Percentiles rank a stretch among this genome's conserved stretches.
These are phyloP conservation scores for Mycogone perniciosa DNA, from an alignment of 2,329 filamentous ascomycete genomes.

Conservation along the genomic window DNA sequence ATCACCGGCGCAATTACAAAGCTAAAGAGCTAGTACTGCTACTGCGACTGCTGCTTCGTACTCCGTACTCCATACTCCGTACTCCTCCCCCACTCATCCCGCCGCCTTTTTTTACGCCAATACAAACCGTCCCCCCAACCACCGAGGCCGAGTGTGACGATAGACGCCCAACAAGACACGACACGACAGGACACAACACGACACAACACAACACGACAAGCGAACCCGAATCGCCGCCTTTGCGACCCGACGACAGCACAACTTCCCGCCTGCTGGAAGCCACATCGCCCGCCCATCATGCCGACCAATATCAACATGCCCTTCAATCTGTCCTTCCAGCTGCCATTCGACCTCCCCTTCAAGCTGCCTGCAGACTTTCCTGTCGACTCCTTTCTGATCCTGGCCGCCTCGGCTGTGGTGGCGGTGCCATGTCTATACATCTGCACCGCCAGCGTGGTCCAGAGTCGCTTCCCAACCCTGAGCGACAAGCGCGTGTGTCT, in stretches of 20 bases:
- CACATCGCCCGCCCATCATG: not conserved
- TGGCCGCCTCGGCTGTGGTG: constrained; percentile 27
- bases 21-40: no score
- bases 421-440: constrained; percentile 47
- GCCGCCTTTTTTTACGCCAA: not conserved
- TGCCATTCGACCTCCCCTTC: constrained; percentile 2
- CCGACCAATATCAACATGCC: constrained; percentile 4
- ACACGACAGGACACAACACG: no score
- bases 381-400: constrained; percentile 14
- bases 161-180: no score
- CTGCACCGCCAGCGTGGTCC: constrained; percentile 42
- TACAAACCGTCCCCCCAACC: not conserved
- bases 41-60: no score
- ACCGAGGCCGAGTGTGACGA: not conserved
- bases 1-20: no score
- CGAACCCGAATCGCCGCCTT: no score
- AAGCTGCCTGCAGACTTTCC: constrained; percentile 3
- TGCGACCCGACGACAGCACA: no score
- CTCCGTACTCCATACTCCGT: not conserved
- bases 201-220: no score
- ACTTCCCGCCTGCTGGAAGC: no score
- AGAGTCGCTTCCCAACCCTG: constrained; percentile 56
- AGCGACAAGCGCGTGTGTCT: constrained; percentile 82
- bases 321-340: constrained; percentile 2
- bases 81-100: constrained; percentile 1